Evolutionary conservation across 495 filamentous ascomycete species (phyloP).

Genomic region (Aspergillus ostianus): DNA sequence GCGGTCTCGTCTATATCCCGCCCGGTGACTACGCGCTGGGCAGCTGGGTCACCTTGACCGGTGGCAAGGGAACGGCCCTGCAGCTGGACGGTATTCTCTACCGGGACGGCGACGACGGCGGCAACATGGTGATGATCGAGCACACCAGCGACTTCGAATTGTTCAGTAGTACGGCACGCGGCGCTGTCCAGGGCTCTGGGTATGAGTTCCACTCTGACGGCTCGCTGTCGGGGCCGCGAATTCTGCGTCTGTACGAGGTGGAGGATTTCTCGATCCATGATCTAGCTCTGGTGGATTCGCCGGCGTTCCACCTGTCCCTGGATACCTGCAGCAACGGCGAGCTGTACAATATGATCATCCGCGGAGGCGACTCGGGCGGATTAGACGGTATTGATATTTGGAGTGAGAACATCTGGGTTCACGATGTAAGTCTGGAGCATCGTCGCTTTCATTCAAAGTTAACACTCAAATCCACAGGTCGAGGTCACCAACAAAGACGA

Average conservation of each 20-base stretch:
- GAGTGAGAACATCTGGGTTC: slow-evolving; percentile 44
- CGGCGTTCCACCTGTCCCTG: slow-evolving; percentile 42
- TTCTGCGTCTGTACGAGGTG: slow-evolving; percentile 34
- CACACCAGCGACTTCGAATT: slow-evolving; percentile 47
- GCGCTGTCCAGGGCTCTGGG: slow-evolving; percentile 46
- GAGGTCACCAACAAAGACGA: slow-evolving; percentile 51
- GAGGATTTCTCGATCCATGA: slow-evolving; percentile 45
- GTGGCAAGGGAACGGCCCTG: slow-evolving; percentile 34
- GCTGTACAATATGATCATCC: slow-evolving; percentile 46
- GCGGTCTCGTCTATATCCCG: slow-evolving; percentile 28
- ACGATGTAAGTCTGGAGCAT: slow-evolving; percentile 30
- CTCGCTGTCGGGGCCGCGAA: slow-evolving; percentile 18
- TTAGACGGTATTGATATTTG: slow-evolving; percentile 46
- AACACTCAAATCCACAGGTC: slow-evolving; percentile 21
- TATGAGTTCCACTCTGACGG: slow-evolving; percentile 31
- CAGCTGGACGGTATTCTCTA: slow-evolving; percentile 46
- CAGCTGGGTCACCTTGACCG: slow-evolving; percentile 30
- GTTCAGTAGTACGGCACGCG: slow-evolving; percentile 36
- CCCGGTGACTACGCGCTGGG: slow-evolving; percentile 23
- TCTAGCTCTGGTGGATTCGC: slow-evolving; percentile 42
- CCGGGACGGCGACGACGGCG: slow-evolving; percentile 34
- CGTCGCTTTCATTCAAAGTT: not conserved
- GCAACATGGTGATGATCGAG: slow-evolving; percentile 44
- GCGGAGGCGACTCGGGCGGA: slow-evolving; percentile 40
- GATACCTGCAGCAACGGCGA: slow-evolving; percentile 43